Evolutionary conservation across 2,329 filamentous ascomycete species (phyloP), one percentile per base, ranked within the genome.

Genomic region (Piedraia hortae): DNA sequence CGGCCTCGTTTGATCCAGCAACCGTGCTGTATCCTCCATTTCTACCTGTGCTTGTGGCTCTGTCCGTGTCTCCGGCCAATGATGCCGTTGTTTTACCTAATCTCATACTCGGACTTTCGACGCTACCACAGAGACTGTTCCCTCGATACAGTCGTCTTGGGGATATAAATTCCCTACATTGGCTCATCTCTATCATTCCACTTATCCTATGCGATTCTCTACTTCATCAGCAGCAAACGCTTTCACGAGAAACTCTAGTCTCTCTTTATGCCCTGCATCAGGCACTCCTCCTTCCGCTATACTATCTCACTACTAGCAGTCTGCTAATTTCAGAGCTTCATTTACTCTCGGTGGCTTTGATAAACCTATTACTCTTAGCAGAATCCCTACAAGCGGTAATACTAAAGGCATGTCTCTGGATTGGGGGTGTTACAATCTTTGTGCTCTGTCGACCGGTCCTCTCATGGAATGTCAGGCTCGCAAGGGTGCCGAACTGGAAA

Each of bases 401-500:
- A 13, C 34, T 55, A 3, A 43, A 43, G 19, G 43, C 44, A 5
- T 33, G 53, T 19, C 32, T 55, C 8, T 55, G 52, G 51, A 28
- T 53, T 10, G 53, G 82, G n/a, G 78, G 80, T 1, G 44, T 91
- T 14, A 58, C 62, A 20, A 44, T 89, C 9, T 62, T 90, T 23
- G 47, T 82, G 3, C 50, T 62, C 4, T 88, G 77, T 38, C 62
- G 63, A 14, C 57, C 65, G 14, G 61, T 85, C 7, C 61, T 93
- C 16, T 59, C 58, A 34, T 88, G 75, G 72, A 78, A 74, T 20
- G 70, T 93, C 23, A 60, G 69, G 12, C 50, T 97, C 28, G 80
- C 82, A 22, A 60, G 82, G 26, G 74, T 93, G 10, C 85, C 85
- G 2, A 77, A 66, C 34, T 91, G 82, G 77, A 72, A 80, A 19